Conservation (phyloP, 495 filamentous ascomycete genomes). For the Penicillium lagena region DNA sequence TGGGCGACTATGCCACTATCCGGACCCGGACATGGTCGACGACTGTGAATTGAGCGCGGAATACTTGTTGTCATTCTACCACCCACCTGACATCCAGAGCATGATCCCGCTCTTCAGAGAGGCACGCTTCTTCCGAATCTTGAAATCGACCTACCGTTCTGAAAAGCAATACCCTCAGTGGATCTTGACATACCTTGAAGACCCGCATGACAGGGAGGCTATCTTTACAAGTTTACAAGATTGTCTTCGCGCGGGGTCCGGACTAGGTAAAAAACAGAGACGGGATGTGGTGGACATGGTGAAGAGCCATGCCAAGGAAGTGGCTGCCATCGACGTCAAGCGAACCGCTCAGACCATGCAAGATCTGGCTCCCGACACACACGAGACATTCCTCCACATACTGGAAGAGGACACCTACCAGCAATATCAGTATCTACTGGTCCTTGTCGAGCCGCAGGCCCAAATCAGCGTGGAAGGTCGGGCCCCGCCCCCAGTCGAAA, state of each 20-base stretch:
- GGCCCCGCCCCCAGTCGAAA: constrained; percentile 20
- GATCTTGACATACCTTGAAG: constrained; percentile 78
- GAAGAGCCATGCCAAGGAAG: constrained; percentile 55
- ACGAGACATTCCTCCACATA: constrained; percentile 59
- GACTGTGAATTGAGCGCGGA: constrained; percentile 95
- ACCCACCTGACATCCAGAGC: constrained; percentile 70
- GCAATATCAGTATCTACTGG: constrained; percentile 73
- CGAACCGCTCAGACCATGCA: constrained; percentile 66
- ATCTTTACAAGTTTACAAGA: constrained; percentile 78
- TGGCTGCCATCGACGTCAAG: constrained; percentile 63
- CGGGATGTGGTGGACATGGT: constrained; percentile 71
- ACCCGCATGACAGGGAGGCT: constrained; percentile 62
- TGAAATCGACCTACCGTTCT: constrained; percentile 79
- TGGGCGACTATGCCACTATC: constrained; percentile 75
- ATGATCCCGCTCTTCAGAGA: constrained; percentile 72
- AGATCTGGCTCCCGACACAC: constrained; percentile 60
- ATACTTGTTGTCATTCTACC: constrained; percentile 89
- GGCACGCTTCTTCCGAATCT: constrained; percentile 85
- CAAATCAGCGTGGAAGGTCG: constrained; percentile 30
- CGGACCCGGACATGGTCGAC: constrained; percentile 73
- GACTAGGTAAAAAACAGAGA: constrained; percentile 65
- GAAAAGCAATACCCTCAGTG: constrained; percentile 78
- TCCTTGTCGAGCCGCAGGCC: constrained; percentile 64
- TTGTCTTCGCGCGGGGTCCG: constrained; percentile 67
- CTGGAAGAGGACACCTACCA: constrained; percentile 54